Evolutionary conservation across 1,284 basidiomycete genomes (phyloP), one percentile per base, ranked within the genome.

Genomic region (Amylostereum chailletii): DNA sequence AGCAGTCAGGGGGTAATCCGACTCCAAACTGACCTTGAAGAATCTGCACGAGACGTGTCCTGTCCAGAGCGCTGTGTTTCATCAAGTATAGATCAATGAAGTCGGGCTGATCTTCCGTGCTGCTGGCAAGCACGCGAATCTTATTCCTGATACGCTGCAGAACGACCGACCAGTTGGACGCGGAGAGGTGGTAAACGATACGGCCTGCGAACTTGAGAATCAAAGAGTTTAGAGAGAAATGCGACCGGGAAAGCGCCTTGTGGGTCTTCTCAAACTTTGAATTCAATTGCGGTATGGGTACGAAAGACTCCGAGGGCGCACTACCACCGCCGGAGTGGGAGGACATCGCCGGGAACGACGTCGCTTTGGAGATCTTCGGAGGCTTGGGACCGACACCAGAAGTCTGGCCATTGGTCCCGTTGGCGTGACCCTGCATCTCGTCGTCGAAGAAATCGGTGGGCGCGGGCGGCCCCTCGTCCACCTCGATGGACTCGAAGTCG

Each of bases 161-260:
- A 19, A 97, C 86, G 5, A 90, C 77, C 34, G 71, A 68, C 93
- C 94, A 97, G 62, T 97, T 96, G 26, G 89, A 89, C 0, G 90
- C 84, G 5, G 93, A 94, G 10, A 97, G 76, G 62, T 89, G 86
- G 63, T 90, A 94, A 41, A 96, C 77, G 57, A 95, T 83, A 43
- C 85, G 81, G 9, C 89, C 86, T 4, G 83, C 75, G 57, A 76
- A 84, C 60, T 83, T 80, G 50, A 77, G 73, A 53, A 88, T 82
- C 34, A 85, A 68, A 10, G 71, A 69, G 55, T 79, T 81, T 48
- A 88, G 69, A 6, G 79, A 73, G 44, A 74, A 63, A 2, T 75
- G 64, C 2, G 81, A 81, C 53, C 74, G 77, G 37, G 79, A 70
- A 10, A 82, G 69, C 5, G 80, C 77, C 62, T 78, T 73, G 27